Evolutionary conservation across 495 filamentous ascomycete species (phyloP).

Genomic region (Xylaria venustula): DNA sequence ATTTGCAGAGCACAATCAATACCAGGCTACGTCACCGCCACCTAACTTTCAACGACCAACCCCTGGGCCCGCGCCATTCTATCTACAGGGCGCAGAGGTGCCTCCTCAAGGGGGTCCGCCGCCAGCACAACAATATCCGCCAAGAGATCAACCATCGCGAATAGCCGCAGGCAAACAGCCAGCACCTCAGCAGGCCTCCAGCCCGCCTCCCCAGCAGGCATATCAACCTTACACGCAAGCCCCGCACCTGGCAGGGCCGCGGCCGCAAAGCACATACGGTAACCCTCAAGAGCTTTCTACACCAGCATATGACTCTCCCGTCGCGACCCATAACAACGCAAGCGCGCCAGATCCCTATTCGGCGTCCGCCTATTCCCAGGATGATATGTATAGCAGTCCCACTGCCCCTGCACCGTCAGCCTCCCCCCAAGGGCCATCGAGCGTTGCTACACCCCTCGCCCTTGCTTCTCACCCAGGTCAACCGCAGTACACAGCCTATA

Average conservation of each 20-base stretch:
- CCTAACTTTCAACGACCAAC: slow-evolving; percentile 47
- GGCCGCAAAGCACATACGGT: slow-evolving; percentile 71
- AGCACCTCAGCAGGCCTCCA: slow-evolving; percentile 45
- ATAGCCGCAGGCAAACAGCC: slow-evolving; percentile 44
- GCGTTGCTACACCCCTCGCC: slow-evolving; percentile 26
- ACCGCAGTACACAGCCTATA: slow-evolving; percentile 43
- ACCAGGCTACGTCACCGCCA: slow-evolving; percentile 45
- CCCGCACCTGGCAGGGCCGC: slow-evolving; percentile 42
- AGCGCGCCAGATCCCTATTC: slow-evolving; percentile 51
- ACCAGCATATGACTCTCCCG: slow-evolving; percentile 79
- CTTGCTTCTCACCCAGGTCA: slow-evolving; percentile 28
- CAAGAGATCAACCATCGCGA: slow-evolving; percentile 43
- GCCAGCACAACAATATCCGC: slow-evolving; percentile 34
- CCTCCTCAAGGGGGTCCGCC: slow-evolving; percentile 34
- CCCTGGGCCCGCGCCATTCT: slow-evolving; percentile 41
- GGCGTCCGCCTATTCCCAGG: slow-evolving; percentile 58
- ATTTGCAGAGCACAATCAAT: slow-evolving; percentile 36
- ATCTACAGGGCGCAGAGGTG: slow-evolving; percentile 46
- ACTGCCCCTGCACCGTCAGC: slow-evolving; percentile 26
- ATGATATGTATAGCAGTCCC: slow-evolving; percentile 51
- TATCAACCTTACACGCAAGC: slow-evolving; percentile 45
- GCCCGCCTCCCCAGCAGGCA: slow-evolving; percentile 38
- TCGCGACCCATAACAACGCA: slow-evolving; percentile 56
- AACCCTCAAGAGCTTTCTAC: slow-evolving; percentile 83
- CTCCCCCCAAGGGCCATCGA: slow-evolving; percentile 18